Evolutionary conservation across 805 yeast species (phyloP).

Genomic region (Wickerhamiella siamensis): DNA sequence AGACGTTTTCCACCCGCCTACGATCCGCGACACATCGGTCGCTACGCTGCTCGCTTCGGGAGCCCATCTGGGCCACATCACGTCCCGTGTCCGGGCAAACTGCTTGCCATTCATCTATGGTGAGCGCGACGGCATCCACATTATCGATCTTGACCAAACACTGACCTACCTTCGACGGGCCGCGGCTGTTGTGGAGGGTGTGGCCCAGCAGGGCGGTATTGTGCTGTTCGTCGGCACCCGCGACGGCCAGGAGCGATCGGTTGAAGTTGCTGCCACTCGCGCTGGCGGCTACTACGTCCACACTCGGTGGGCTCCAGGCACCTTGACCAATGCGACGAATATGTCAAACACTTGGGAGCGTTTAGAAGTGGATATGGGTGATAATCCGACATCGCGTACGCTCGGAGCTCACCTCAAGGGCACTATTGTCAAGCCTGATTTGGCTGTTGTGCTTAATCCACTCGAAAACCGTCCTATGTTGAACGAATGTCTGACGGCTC

Average conservation of each 20-base stretch:
- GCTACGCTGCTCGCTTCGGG: conserved; percentile 77
- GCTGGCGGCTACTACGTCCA: conserved; percentile 69
- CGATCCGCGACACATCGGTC: conserved; percentile 44
- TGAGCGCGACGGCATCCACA: conserved; percentile 75
- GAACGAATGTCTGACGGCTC: conserved; percentile 62
- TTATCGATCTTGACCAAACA: conserved; percentile 82
- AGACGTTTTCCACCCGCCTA: conserved; percentile 46
- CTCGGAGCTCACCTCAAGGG: conserved; percentile 34
- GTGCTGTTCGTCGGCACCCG: conserved; percentile 75
- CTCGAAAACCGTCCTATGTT: conserved; percentile 69
- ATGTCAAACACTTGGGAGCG: conserved; percentile 46
- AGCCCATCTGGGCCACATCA: conserved; percentile 89
- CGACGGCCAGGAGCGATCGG: conserved; percentile 57
- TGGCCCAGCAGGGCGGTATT: conserved; percentile 73
- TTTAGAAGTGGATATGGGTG: conserved; percentile 64
- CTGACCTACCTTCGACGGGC: conserved; percentile 63
- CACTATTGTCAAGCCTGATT: conserved; percentile 67
- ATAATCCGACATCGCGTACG: conserved; percentile 47
- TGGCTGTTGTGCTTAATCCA: conserved; percentile 77
- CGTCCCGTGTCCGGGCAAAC: conserved; percentile 48
- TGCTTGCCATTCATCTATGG: conserved; percentile 84
- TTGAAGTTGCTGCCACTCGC: conserved; percentile 67
- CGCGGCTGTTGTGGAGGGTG: conserved; percentile 67
- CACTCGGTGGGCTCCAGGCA: conserved; percentile 88
- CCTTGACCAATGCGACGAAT: conserved; percentile 70